A percentile compares a stretch with the other conserved stretches of the same genome.
phyloP scores from a whole-genome alignment of 495 filamentous ascomycete genomes.

The Aspergillus sparsus region DNA sequence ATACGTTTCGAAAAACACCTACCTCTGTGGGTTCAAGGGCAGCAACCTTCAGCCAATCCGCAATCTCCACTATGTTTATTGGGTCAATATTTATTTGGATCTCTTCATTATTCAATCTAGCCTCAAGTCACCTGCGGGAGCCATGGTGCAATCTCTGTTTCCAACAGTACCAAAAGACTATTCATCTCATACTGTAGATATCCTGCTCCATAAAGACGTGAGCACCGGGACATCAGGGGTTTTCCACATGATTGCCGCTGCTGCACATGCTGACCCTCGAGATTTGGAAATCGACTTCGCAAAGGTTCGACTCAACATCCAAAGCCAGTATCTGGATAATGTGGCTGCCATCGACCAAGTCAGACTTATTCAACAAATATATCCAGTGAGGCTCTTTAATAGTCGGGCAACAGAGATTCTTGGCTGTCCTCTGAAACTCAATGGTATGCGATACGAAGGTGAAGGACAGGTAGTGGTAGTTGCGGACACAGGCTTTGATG shows the following conservation, averaged over 20 bases:
- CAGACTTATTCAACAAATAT: conserved; percentile 5
- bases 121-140: not conserved
- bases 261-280: conserved; percentile 1
- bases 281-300: not conserved
- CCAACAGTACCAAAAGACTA: not conserved
- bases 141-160: not conserved
- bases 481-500: conserved; percentile 13
- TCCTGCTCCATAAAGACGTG: conserved; percentile 3
- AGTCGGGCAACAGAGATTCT: conserved; percentile 2
- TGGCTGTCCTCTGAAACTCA: not conserved
- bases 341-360: conserved; percentile 12
- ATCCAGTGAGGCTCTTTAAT: conserved; percentile 1
- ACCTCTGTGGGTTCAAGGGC: not conserved
- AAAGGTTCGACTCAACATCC: conserved; percentile 1
- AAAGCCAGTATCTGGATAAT: conserved; percentile 4
- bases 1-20: conserved; percentile 4
- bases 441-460: not conserved
- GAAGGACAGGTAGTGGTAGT: conserved; percentile 10
- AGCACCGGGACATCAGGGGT: not conserved
- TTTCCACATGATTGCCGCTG: not conserved
- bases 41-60: not conserved
- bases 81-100: conserved; percentile 1
- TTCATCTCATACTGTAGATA: not conserved
- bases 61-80: not conserved
- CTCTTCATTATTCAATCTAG: not conserved